These are phyloP conservation scores for Striga asiatica DNA, from an alignment of 257 asterid genomes.

Conservation along the genomic window DNA sequence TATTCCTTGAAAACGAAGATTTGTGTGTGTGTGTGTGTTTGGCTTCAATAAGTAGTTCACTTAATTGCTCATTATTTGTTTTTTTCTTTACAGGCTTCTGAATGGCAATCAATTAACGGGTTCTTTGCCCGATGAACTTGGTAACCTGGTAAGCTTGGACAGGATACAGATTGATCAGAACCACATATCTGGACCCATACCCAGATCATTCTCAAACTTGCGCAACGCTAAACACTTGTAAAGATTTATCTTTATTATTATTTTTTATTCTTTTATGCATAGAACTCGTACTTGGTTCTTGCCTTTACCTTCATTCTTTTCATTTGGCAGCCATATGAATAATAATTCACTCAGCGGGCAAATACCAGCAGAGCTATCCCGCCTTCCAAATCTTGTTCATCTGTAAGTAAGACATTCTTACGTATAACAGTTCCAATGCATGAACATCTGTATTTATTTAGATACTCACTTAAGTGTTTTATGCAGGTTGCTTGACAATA, in stretches of 20 bases:
- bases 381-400: constrained; percentile 81
- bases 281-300: background rate
- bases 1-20: background rate
- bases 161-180: constrained; percentile 94
- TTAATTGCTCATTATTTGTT: background rate
- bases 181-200: constrained; percentile 75
- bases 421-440: background rate
- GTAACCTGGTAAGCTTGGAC: constrained; percentile 64
- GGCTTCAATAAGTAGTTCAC: background rate
- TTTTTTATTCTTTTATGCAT: background rate
- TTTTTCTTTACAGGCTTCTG: constrained; percentile 57
- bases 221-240: constrained; percentile 59
- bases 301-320: constrained; percentile 5
- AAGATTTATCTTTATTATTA: constrained; percentile 14
- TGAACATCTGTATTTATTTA: constrained; percentile 2
- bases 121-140: constrained; percentile 87
- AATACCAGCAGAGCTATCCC: constrained; percentile 73
- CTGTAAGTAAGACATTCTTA: constrained; percentile 48
- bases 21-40: background rate
- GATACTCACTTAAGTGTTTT: constrained; percentile 11
- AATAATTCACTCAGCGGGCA: constrained; percentile 86
- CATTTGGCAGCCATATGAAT: constrained; percentile 86
- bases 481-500: constrained; percentile 93
- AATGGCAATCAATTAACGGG: constrained; percentile 92
- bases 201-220: constrained; percentile 73